phyloP scores from a whole-genome alignment of 306 rosid species.

The Mimosa pudica region DNA sequence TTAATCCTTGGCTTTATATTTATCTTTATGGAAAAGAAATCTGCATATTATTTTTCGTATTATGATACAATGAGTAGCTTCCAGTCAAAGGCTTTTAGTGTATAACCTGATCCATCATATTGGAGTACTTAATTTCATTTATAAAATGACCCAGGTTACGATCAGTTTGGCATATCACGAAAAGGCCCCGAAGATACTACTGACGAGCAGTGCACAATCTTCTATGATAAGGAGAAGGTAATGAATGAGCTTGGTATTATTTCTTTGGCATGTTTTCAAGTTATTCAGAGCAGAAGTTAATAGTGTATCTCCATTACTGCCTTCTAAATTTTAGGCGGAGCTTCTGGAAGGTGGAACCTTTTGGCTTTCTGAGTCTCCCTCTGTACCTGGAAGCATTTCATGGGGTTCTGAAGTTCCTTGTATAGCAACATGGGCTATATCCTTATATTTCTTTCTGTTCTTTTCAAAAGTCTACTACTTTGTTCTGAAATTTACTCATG shows the following conservation, averaged over 20 bases:
- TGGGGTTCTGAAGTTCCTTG: conserved; percentile 95
- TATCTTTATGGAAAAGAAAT: background rate
- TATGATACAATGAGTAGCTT: conserved; percentile 4
- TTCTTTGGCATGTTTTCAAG: conserved; percentile 4
- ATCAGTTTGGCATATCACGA: conserved; percentile 86
- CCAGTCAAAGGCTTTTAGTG: conserved; percentile 22
- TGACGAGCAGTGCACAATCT: conserved; percentile 95
- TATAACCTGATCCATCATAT: conserved; percentile 29
- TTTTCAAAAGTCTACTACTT: conserved; percentile 12
- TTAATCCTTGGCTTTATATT: background rate
- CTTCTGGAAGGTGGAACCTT: conserved; percentile 96
- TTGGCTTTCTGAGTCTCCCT: conserved; percentile 97
- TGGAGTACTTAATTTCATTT: conserved; percentile 22
- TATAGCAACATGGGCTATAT: conserved; percentile 98
- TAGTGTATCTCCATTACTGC: conserved; percentile 7
- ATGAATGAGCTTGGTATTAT: conserved; percentile 24
- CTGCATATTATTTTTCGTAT: background rate
- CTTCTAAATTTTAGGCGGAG: conserved; percentile 69
- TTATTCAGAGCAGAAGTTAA: background rate
- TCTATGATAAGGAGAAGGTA: conserved; percentile 91
- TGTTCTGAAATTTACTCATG: conserved; percentile 31
- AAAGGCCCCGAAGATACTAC: conserved; percentile 78
- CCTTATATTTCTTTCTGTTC: conserved; percentile 49
- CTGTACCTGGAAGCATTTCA: conserved; percentile 96
- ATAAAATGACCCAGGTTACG: conserved; percentile 64